Conservation (phyloP, 163 green algal genomes). For the Chlamydomonas reinhardtii region DNA sequence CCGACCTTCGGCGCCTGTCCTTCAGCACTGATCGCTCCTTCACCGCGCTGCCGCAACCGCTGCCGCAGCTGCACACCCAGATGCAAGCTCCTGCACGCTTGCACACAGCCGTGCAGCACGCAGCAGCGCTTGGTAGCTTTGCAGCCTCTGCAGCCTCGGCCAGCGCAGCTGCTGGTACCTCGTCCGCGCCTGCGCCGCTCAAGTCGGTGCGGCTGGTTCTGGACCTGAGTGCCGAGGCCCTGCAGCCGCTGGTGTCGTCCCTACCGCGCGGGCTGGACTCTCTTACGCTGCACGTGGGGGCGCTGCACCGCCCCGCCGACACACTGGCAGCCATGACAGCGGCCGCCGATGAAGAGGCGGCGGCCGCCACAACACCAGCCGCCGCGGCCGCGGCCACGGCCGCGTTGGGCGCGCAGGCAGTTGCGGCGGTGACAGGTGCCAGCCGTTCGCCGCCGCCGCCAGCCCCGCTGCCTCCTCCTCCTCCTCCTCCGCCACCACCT, state of each 20-base stretch:
- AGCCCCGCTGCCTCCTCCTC: slow-evolving; percentile 2
- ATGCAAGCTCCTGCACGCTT: too few relatives aligned
- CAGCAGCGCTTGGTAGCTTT: too few relatives aligned
- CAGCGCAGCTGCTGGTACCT: not conserved
- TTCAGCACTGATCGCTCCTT: slow-evolving; percentile 22
- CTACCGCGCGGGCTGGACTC: not conserved
- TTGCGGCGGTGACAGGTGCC: not conserved
- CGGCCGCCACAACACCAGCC: not conserved
- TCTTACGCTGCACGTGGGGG: slow-evolving; percentile 6
- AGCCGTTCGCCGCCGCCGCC: too few relatives aligned
- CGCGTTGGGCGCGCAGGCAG: not conserved
- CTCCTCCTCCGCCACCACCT: not conserved
- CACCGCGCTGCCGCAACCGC: not conserved
- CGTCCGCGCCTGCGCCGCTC: not conserved
- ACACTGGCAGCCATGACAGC: not conserved
- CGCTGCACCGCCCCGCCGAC: slow-evolving; percentile 28
- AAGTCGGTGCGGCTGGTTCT: not conserved
- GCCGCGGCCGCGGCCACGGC: not conserved
- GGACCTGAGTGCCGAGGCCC: slow-evolving; percentile 16
- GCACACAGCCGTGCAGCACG: too few relatives aligned
- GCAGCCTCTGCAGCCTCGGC: not conserved
- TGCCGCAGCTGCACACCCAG: not conserved
- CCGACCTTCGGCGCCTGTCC: slow-evolving; percentile 1
- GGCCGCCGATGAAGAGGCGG: not conserved
- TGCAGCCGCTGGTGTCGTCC: slow-evolving; percentile 12